A percentile compares a stretch with the other conserved stretches of the same genome.
phyloP scores from a whole-genome alignment of 192 early-diverging fungal genomes.

The Coemansia sp. region DNA sequence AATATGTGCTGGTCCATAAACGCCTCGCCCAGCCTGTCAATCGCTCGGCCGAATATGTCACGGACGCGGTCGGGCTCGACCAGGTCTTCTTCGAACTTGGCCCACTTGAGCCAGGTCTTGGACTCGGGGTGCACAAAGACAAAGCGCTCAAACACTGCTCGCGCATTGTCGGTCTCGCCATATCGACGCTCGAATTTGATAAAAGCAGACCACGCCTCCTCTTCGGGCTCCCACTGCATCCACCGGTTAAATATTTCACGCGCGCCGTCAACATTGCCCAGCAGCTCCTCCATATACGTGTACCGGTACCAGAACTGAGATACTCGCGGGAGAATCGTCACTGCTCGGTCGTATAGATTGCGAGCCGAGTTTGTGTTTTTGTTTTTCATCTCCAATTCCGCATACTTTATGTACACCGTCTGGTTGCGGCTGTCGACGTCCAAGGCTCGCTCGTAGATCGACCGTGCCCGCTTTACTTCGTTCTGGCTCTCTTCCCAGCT shows the following conservation, averaged over 20 bases:
- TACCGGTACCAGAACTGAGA: slow-evolving; percentile 94
- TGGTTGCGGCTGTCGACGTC: slow-evolving; percentile 87
- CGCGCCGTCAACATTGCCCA: slow-evolving; percentile 86
- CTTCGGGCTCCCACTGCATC: slow-evolving; percentile 98
- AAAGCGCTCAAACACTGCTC: slow-evolving; percentile 81
- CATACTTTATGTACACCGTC: slow-evolving; percentile 87
- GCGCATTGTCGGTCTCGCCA: slow-evolving; percentile 76
- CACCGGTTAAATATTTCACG: slow-evolving; percentile 96
- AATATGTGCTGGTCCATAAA: slow-evolving; percentile 92
- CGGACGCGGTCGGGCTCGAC: slow-evolving; percentile 68
- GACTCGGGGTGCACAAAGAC: slow-evolving; percentile 88
- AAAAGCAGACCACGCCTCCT: slow-evolving; percentile 91
- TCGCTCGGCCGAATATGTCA: slow-evolving; percentile 84
- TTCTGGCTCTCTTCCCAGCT: slow-evolving; percentile 91
- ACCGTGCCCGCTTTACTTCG: slow-evolving; percentile 82
- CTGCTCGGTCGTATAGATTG: slow-evolving; percentile 92
- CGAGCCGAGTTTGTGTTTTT: slow-evolving; percentile 90
- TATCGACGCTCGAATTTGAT: slow-evolving; percentile 93
- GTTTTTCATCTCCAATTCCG: slow-evolving; percentile 98
- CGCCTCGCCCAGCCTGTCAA: slow-evolving; percentile 85
- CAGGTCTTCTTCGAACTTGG: slow-evolving; percentile 89
- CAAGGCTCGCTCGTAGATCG: slow-evolving; percentile 89
- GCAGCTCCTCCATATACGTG: slow-evolving; percentile 95
- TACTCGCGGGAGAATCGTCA: slow-evolving; percentile 80
- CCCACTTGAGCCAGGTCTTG: slow-evolving; percentile 96